A percentile compares a stretch with the other conserved stretches of the same genome.
Evolutionary conservation across 2,329 filamentous ascomycete species (phyloP).

Genomic region (Hansfordia pulvinata): DNA sequence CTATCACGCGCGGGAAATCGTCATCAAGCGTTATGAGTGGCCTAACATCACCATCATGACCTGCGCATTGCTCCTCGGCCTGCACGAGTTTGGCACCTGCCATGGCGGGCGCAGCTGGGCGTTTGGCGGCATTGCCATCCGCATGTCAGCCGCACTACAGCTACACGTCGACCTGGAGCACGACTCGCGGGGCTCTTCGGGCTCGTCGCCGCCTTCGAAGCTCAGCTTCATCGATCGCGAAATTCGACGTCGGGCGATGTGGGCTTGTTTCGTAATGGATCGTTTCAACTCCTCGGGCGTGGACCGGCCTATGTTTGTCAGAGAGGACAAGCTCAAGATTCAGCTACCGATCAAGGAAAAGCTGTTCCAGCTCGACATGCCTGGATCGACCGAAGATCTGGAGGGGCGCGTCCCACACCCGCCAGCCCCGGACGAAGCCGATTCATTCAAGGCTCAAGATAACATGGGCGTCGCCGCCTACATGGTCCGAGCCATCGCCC

Average conservation of each 20-base stretch:
- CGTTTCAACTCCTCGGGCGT: constrained; percentile 93
- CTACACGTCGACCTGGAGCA: constrained; percentile 83
- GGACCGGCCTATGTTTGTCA: constrained; percentile 80
- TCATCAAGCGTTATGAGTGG: constrained; percentile 78
- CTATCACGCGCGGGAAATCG: constrained; percentile 71
- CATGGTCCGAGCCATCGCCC: constrained; percentile 68
- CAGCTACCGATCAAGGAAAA: constrained; percentile 85
- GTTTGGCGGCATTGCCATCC: constrained; percentile 82
- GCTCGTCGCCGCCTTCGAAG: constrained; percentile 44
- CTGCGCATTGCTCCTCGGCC: constrained; percentile 72
- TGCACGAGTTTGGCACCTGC: constrained; percentile 95
- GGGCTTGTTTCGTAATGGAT: constrained; percentile 96
- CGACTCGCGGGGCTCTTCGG: constrained; percentile 55
- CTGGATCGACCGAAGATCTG: constrained; percentile 73
- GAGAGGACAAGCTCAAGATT: constrained; percentile 78
- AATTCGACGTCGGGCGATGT: constrained; percentile 89
- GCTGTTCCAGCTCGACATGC: constrained; percentile 82
- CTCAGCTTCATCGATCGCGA: constrained; percentile 88
- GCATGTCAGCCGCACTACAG: constrained; percentile 94
- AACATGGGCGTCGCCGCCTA: constrained; percentile 95
- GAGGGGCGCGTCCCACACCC: constrained; percentile 56
- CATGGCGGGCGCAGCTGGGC: constrained; percentile 95
- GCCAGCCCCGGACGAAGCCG: constrained; percentile 45
- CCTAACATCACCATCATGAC: constrained; percentile 94
- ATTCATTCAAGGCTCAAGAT: constrained; percentile 55